phyloP scores from a whole-genome alignment of 768 basidiomycete genomes.

The Serendipita indica region DNA sequence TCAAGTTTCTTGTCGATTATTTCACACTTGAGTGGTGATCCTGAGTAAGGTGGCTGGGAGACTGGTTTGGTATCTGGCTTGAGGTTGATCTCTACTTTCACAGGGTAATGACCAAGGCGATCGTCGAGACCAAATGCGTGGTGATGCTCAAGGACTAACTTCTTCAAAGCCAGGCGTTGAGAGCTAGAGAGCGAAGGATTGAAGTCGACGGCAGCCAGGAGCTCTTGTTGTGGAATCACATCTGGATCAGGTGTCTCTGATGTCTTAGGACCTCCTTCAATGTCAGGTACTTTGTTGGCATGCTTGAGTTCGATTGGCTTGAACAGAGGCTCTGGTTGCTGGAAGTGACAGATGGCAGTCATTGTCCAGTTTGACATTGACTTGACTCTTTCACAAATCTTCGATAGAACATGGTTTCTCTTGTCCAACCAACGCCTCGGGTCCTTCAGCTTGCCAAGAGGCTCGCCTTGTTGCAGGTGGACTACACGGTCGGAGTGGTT shows the following conservation, averaged over 20 bases:
- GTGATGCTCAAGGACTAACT: constrained; percentile 15
- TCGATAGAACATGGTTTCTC: too few relatives aligned
- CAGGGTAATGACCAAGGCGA: constrained; percentile 20
- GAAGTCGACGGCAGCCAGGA: constrained; percentile 15
- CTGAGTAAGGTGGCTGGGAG: constrained; percentile 17
- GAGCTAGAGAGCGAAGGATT: constrained; percentile 15
- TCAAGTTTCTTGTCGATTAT: constrained; percentile 22
- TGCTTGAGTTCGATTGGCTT: background rate
- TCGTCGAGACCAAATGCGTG: constrained; percentile 23
- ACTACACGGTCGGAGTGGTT: constrained; percentile 12
- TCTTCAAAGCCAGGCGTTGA: constrained; percentile 10
- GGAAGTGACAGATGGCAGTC: background rate
- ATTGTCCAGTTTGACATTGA: background rate
- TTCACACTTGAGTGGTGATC: constrained; percentile 18
- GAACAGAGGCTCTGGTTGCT: background rate
- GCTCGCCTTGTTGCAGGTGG: constrained; percentile 2
- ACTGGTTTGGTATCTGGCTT: constrained; percentile 17
- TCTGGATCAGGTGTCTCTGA: constrained; percentile 17
- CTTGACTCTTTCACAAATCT: background rate
- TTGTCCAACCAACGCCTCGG: constrained; percentile 12
- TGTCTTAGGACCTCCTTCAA: constrained; percentile 22
- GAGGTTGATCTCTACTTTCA: constrained; percentile 19
- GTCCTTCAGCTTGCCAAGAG: constrained; percentile 9
- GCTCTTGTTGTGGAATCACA: background rate
- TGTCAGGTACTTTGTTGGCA: constrained; percentile 14